Evolutionary conservation across 2,329 filamentous ascomycete genomes (phyloP).

Genomic region (Sphaerulina musiva): DNA sequence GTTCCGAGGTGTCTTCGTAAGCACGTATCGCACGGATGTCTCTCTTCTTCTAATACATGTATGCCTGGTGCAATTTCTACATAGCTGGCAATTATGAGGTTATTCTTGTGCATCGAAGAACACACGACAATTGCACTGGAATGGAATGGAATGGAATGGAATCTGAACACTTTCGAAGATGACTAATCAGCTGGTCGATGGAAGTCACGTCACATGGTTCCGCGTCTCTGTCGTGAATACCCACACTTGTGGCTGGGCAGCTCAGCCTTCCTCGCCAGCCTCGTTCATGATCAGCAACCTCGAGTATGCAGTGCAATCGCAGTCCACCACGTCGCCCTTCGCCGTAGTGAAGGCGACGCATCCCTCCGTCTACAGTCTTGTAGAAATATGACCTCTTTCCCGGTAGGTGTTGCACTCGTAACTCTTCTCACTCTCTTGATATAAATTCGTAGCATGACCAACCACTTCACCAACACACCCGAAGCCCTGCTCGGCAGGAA

Average conservation of each 20-base stretch:
- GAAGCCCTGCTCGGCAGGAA: constrained; percentile 71
- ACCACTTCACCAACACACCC: constrained; percentile 41
- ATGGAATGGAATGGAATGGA: too few relatives aligned
- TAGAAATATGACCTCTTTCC: neutral
- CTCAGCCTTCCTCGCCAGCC: neutral
- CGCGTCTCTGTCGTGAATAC: neutral
- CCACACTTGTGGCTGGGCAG: neutral
- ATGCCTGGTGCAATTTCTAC: too few relatives aligned
- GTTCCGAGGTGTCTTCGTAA: too few relatives aligned
- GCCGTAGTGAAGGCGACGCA: constrained; percentile 11
- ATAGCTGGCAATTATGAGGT: too few relatives aligned
- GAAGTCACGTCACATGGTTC: too few relatives aligned
- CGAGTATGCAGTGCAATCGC: neutral
- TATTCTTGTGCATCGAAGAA: too few relatives aligned
- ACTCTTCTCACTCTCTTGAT: neutral
- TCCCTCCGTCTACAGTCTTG: neutral
- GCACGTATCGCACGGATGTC: too few relatives aligned
- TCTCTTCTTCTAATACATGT: too few relatives aligned
- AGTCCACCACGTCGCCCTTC: constrained; percentile 1
- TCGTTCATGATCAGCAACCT: neutral
- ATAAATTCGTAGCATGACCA: constrained; percentile 1
- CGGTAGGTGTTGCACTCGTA: constrained; percentile 8
- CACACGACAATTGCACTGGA: too few relatives aligned
- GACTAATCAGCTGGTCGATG: too few relatives aligned
- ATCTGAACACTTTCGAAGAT: too few relatives aligned